A percentile compares a stretch with the other conserved stretches of the same genome.
Evolutionary conservation across 768 basidiomycete genomes (phyloP).

Genomic region (Astraeus odoratus): DNA sequence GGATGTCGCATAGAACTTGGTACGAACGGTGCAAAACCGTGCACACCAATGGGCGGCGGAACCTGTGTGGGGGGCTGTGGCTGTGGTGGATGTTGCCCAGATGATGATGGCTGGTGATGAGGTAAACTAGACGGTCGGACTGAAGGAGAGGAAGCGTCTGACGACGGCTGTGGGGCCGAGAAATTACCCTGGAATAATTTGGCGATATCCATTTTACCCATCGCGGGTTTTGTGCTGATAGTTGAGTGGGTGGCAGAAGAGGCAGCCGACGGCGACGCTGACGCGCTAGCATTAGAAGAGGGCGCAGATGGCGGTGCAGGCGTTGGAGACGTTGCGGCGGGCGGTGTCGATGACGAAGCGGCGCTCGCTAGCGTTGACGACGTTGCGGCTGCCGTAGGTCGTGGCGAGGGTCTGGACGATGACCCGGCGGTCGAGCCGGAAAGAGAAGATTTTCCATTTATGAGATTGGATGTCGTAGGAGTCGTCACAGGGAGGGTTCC

Average conservation of each 20-base stretch:
- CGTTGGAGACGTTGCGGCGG: constrained; percentile 28
- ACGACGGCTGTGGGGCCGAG: constrained; percentile 41
- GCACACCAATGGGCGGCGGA: constrained; percentile 38
- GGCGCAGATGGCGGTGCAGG: not conserved
- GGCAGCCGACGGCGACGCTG: constrained; percentile 27
- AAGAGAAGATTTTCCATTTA: constrained; percentile 57
- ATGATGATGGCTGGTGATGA: constrained; percentile 33
- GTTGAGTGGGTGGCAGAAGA: constrained; percentile 20
- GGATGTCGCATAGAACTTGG: constrained; percentile 43
- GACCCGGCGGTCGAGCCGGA: constrained; percentile 36
- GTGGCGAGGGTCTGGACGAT: constrained; percentile 26
- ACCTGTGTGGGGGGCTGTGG: constrained; percentile 34
- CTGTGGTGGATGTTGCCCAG: constrained; percentile 31
- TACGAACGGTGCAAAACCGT: constrained; percentile 42
- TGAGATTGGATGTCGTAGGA: constrained; percentile 36
- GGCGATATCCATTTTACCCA: constrained; percentile 25
- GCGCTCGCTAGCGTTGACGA: constrained; percentile 17
- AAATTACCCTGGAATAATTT: constrained; percentile 35
- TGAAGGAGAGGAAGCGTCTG: constrained; percentile 54
- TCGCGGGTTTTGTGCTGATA: constrained; percentile 19
- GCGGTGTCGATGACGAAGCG: constrained; percentile 25
- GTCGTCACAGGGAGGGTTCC: constrained; percentile 59
- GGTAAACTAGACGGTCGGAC: constrained; percentile 48
- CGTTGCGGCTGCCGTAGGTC: constrained; percentile 17
- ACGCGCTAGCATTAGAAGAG: constrained; percentile 5